Evolutionary conservation across 192 early-diverging fungal species (phyloP).

Genomic region (Podila epigama): DNA sequence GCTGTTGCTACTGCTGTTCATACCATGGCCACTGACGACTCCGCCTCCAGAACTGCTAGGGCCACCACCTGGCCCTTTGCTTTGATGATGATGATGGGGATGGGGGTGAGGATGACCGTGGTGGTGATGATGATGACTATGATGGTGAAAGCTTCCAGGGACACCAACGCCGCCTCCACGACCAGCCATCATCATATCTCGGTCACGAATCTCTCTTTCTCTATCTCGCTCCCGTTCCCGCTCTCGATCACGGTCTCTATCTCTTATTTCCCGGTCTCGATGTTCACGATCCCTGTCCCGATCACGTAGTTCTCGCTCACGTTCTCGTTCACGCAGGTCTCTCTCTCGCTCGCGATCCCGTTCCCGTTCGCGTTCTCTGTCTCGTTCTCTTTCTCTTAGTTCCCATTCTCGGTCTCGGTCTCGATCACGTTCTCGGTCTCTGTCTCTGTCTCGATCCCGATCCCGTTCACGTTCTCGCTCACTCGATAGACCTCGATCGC

Average conservation of each 20-base stretch:
- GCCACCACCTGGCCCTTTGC: not conserved
- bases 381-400: slow-evolving; percentile 24
- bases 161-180: too few relatives aligned
- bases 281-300: slow-evolving; percentile 27
- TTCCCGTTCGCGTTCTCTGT: slow-evolving; percentile 13
- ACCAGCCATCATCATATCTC: too few relatives aligned
- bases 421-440: slow-evolving; percentile 17
- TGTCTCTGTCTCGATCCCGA: slow-evolving; percentile 15
- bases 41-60: not conserved
- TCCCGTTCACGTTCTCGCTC: too few relatives aligned
- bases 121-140: slow-evolving; percentile 8
- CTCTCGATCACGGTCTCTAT: slow-evolving; percentile 10
- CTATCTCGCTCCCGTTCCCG: slow-evolving; percentile 18
- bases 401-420: too few relatives aligned
- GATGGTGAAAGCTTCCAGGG: not conserved
- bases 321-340: slow-evolving; percentile 15
- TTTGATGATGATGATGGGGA: not conserved
- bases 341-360: slow-evolving; percentile 10
- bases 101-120: slow-evolving; percentile 1
- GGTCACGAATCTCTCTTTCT: slow-evolving; percentile 12
- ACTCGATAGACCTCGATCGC: too few relatives aligned
- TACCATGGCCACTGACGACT: too few relatives aligned
- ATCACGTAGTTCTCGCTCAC: slow-evolving; percentile 28
- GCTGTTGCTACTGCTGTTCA: too few relatives aligned
- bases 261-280: slow-evolving; percentile 14